A percentile compares a stretch with the other conserved stretches of the same genome.
These are phyloP conservation scores for Elaeis oleifera DNA, from an alignment of 202 grass and related monocot genomes.

Conservation along the genomic window DNA sequence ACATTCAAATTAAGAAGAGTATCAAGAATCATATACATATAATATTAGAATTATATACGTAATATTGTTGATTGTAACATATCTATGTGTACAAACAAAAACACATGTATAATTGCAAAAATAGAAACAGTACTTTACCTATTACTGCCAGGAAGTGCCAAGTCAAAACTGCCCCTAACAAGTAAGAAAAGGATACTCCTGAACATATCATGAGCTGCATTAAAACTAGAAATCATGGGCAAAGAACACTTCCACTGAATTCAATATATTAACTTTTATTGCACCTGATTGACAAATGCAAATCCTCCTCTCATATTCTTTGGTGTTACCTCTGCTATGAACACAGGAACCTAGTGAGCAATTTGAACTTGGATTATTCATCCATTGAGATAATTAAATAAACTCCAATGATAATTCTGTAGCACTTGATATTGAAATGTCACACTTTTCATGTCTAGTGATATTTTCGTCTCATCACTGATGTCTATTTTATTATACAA, in stretches of 20 bases:
- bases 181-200: slow-evolving; percentile 57
- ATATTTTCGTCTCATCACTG: too few relatives aligned
- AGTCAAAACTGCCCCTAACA: slow-evolving; percentile 48
- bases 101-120: not conserved
- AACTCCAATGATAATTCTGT: too few relatives aligned
- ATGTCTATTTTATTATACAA: too few relatives aligned
- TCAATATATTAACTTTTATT: slow-evolving; percentile 6
- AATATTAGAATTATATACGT: too few relatives aligned
- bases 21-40: too few relatives aligned
- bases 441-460: too few relatives aligned
- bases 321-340: slow-evolving; percentile 85
- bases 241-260: not conserved
- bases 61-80: too few relatives aligned
- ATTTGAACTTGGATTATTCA: slow-evolving; percentile 2
- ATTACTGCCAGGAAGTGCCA: slow-evolving; percentile 74
- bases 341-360: slow-evolving; percentile 62
- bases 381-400: too few relatives aligned
- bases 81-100: not conserved
- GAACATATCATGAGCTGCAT: slow-evolving; percentile 83
- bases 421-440: too few relatives aligned
- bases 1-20: too few relatives aligned
- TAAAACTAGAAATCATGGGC: slow-evolving; percentile 5
- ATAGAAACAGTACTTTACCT: slow-evolving; percentile 29
- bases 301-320: slow-evolving; percentile 84
- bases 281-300: slow-evolving; percentile 66